A percentile compares a stretch with the other conserved stretches of the same genome.
Evolutionary conservation across 1,139 yeast species (phyloP).

Genomic region (Yamadazyma taylorii): DNA sequence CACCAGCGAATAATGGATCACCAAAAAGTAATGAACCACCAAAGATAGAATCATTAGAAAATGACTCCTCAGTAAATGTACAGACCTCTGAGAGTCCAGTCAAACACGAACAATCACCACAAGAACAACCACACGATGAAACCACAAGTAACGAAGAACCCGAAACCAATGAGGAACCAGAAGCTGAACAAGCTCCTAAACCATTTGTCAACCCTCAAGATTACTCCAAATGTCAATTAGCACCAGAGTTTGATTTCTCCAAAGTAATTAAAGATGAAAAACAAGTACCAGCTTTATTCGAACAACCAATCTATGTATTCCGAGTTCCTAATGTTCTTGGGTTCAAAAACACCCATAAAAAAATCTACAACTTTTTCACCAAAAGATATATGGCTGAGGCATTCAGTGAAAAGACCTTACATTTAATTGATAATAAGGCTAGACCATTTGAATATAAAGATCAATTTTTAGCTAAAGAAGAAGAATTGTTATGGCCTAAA

Average conservation of each 20-base stretch:
- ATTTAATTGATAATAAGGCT: slow-evolving; percentile 54
- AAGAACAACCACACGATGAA: too few species aligned
- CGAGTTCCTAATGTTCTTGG: slow-evolving; percentile 79
- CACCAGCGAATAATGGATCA: slow-evolving; percentile 53
- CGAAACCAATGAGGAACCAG: slow-evolving; percentile 34
- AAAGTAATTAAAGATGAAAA: slow-evolving; percentile 27
- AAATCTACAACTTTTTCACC: slow-evolving; percentile 78
- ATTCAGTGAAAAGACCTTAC: slow-evolving; percentile 61
- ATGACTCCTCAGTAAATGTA: too few species aligned
- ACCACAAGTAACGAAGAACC: too few species aligned
- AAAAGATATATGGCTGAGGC: slow-evolving; percentile 71
- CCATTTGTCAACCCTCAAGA: slow-evolving; percentile 64
- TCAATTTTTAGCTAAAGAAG: slow-evolving; percentile 55
- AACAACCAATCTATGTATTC: slow-evolving; percentile 73
- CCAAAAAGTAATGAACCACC: slow-evolving; percentile 53
- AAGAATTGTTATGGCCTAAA: slow-evolving; percentile 89
- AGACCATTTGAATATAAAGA: slow-evolving; percentile 62
- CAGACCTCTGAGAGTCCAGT: too few species aligned
- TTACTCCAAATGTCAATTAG: slow-evolving; percentile 53
- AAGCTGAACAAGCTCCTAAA: slow-evolving; percentile 30
- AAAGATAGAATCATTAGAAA: slow-evolving; percentile 26
- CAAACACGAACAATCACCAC: slow-evolving; percentile 3
- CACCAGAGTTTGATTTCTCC: slow-evolving; percentile 55
- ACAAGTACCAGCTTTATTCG: slow-evolving; percentile 58
- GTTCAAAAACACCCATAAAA: slow-evolving; percentile 69